Percentiles rank a stretch among this genome's conserved stretches.
Evolutionary conservation across 805 yeast genomes (phyloP).

Genomic region (Starmerella tilneyi): DNA sequence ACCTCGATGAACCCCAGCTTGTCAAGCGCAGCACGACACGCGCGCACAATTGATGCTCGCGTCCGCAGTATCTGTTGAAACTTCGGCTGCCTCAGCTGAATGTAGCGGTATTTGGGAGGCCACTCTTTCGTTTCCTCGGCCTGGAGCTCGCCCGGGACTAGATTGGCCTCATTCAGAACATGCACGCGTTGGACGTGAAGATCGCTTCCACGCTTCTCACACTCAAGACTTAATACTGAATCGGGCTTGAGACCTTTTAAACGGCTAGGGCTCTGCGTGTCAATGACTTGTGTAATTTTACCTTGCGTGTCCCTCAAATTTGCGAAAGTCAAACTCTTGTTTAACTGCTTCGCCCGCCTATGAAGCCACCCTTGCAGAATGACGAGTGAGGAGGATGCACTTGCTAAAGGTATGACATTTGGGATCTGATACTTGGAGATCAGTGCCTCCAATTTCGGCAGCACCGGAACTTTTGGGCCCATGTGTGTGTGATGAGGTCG

Average conservation of each 20-base stretch:
- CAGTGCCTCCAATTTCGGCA: slow-evolving; percentile 9
- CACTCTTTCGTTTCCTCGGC: slow-evolving; percentile 41
- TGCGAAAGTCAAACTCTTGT: slow-evolving; percentile 59
- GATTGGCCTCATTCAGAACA: slow-evolving; percentile 51
- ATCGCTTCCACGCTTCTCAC: slow-evolving; percentile 37
- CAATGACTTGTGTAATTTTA: slow-evolving; percentile 48
- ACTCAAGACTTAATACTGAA: slow-evolving; percentile 61
- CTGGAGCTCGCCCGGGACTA: slow-evolving; percentile 55
- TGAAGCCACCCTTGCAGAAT: slow-evolving; percentile 80
- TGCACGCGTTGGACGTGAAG: slow-evolving; percentile 43
- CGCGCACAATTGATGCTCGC: slow-evolving; percentile 32
- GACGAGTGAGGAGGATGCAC: too few species aligned
- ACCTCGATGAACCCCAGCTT: slow-evolving; percentile 55
- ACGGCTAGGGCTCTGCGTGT: slow-evolving; percentile 34
- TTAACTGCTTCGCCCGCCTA: slow-evolving; percentile 57
- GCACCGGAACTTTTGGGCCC: background rate
- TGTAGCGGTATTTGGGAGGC: slow-evolving; percentile 71
- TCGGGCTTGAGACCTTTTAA: slow-evolving; percentile 51
- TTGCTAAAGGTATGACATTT: slow-evolving; percentile 7
- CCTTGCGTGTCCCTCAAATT: slow-evolving; percentile 67
- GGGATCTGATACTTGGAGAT: slow-evolving; percentile 19
- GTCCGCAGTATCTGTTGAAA: slow-evolving; percentile 26
- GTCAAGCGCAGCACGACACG: slow-evolving; percentile 35
- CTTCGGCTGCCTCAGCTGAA: slow-evolving; percentile 53
- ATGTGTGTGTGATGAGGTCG: background rate